Evolutionary conservation across 2,329 filamentous ascomycete genomes (phyloP).

Genomic region (Fusarium hainanense): DNA sequence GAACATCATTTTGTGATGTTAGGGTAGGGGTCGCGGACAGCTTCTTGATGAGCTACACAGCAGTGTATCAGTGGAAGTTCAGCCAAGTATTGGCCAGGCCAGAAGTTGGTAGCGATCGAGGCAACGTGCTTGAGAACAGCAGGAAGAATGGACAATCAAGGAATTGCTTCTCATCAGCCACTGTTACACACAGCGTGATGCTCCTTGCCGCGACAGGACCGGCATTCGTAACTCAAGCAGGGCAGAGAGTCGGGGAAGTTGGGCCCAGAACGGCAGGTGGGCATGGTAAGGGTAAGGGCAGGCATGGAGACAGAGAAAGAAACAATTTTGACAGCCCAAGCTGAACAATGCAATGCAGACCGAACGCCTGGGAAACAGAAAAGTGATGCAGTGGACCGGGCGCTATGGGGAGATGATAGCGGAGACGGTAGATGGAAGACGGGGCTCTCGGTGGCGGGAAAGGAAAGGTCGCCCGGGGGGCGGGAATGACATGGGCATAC

Average conservation of each 20-base stretch:
- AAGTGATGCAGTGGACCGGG: slow-evolving; percentile 28
- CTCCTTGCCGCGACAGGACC: slow-evolving; percentile 16
- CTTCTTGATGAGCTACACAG: slow-evolving; percentile 91
- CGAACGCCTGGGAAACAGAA: slow-evolving; percentile 16
- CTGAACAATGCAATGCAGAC: slow-evolving; percentile 18
- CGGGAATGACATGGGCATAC: slow-evolving; percentile 59
- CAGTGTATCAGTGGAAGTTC: slow-evolving; percentile 39
- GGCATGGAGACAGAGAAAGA: slow-evolving; percentile 8
- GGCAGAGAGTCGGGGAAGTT: slow-evolving; percentile 15
- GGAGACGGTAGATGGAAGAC: slow-evolving; percentile 33
- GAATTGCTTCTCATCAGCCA: slow-evolving; percentile 35
- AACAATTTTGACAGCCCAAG: slow-evolving; percentile 4
- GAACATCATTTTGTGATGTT: slow-evolving; percentile 75
- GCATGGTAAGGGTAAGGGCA: slow-evolving; percentile 9
- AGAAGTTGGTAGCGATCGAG: slow-evolving; percentile 21
- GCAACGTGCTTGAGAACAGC: slow-evolving; percentile 37
- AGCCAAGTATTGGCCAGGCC: slow-evolving; percentile 27
- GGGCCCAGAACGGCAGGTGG: slow-evolving; percentile 12
- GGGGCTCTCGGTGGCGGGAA: slow-evolving; percentile 36
- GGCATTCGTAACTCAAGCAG: slow-evolving; percentile 26
- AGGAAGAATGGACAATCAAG: slow-evolving; percentile 37
- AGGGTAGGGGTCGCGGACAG: slow-evolving; percentile 91
- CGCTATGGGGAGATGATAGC: slow-evolving; percentile 40
- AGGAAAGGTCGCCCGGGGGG: slow-evolving; percentile 30
- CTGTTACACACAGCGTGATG: slow-evolving; percentile 28